A percentile compares a stretch with the other conserved stretches of the same genome.
Evolutionary conservation across 345 rosid genomes (phyloP).

Genomic region (Syzygium grande): DNA sequence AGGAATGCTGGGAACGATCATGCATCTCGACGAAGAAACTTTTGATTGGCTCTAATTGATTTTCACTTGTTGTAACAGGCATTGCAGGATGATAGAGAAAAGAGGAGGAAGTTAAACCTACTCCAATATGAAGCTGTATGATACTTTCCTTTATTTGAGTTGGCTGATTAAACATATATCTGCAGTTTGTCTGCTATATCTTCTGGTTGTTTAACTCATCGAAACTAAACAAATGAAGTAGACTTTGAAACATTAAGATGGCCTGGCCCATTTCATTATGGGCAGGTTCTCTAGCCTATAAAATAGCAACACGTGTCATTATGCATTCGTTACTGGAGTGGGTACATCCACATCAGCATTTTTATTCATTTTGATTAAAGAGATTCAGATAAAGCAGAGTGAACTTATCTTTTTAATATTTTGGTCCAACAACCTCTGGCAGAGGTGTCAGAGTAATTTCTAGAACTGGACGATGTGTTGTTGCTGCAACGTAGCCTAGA

Average conservation of each 20-base stretch:
- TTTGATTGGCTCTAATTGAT: not conserved
- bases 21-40: not conserved
- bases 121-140: conserved; percentile 94
- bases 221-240: not conserved
- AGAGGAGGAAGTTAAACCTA: conserved; percentile 77
- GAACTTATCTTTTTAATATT: not conserved
- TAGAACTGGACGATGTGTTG: not conserved
- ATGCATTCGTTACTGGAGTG: not conserved
- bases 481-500: not conserved
- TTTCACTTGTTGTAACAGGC: conserved; percentile 35
- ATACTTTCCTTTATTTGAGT: conserved; percentile 13
- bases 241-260: not conserved
- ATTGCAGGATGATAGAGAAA: conserved; percentile 62
- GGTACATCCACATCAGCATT: not conserved
- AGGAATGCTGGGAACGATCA: not conserved
- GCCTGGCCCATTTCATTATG: not conserved
- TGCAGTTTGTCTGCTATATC: not conserved
- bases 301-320: not conserved
- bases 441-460: not conserved
- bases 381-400: not conserved
- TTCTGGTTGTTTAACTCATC: not conserved
- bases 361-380: not conserved
- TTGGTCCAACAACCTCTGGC: not conserved
- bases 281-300: not conserved
- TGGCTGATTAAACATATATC: not conserved